Evolutionary conservation across 495 filamentous ascomycete species (phyloP).

Genomic region (Hyaloscypha finlandica): DNA sequence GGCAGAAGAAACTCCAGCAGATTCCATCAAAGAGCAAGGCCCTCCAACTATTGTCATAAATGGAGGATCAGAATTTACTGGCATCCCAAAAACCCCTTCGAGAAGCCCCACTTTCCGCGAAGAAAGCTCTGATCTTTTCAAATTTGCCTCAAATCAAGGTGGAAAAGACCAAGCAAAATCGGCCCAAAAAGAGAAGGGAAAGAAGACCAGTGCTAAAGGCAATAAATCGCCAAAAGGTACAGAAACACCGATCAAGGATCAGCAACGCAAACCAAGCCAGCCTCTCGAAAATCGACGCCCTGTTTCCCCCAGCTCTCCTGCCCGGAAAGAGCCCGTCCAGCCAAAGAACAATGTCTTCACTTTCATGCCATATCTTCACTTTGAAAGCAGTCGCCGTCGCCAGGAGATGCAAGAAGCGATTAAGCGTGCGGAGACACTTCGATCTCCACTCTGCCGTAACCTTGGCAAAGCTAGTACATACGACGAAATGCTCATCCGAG

Average conservation of each 20-base stretch:
- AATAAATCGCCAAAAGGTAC: conserved; percentile 36
- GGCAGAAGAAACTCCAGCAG: conserved; percentile 31
- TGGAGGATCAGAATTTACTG: conserved; percentile 14
- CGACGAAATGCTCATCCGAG: conserved; percentile 66
- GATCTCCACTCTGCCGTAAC: conserved; percentile 31
- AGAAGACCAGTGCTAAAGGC: conserved; percentile 41
- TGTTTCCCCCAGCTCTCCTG: conserved; percentile 7
- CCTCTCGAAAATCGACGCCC: conserved; percentile 8
- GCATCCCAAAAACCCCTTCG: conserved; percentile 9
- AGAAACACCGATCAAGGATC: conserved; percentile 20
- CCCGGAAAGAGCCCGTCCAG: conserved; percentile 16
- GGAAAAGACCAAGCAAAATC: conserved; percentile 39
- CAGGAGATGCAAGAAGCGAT: conserved; percentile 63
- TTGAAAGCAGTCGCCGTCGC: conserved; percentile 59
- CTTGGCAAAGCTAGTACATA: conserved; percentile 41
- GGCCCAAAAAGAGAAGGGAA: conserved; percentile 39
- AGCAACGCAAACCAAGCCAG: conserved; percentile 12
- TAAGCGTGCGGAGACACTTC: conserved; percentile 40
- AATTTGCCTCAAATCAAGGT: conserved; percentile 4
- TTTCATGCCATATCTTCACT: conserved; percentile 69
- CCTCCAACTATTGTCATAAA: conserved; percentile 32
- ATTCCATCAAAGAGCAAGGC: conserved; percentile 32
- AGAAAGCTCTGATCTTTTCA: conserved; percentile 15
- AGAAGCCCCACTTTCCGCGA: conserved; percentile 20
- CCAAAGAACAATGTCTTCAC: conserved; percentile 29